A percentile compares a stretch with the other conserved stretches of the same genome.
phyloP scores from a whole-genome alignment of 2,329 filamentous ascomycete genomes.

The Sordariomycetes sp. region DNA sequence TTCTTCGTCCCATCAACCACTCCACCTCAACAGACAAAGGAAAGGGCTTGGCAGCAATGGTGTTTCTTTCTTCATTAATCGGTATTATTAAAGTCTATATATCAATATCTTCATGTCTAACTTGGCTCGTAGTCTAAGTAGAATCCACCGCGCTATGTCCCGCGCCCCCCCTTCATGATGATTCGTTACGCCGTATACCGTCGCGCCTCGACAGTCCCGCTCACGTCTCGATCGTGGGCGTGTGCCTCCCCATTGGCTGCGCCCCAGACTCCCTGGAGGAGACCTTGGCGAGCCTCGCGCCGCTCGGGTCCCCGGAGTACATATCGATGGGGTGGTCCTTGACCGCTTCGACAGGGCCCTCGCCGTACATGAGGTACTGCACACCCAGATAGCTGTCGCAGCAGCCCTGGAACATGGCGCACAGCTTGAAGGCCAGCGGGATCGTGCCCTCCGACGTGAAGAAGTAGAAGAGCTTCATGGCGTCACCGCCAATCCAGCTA shows the following conservation, averaged over 20 bases:
- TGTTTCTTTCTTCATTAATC: no score
- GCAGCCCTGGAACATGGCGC: constrained; percentile 65
- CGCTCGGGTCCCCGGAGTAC: not conserved
- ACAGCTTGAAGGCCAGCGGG: constrained; percentile 69
- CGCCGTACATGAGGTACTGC: constrained; percentile 61
- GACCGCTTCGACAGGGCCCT: constrained; percentile 19
- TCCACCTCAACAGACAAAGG: not conserved
- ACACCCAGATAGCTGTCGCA: constrained; percentile 64
- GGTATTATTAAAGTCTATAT: not conserved
- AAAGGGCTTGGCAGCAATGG: no score
- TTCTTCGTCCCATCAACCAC: not conserved
- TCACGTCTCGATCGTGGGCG: not conserved
- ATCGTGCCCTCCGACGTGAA: constrained; percentile 58
- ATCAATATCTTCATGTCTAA: not conserved
- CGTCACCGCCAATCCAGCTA: constrained; percentile 69
- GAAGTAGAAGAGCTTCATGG: constrained; percentile 84
- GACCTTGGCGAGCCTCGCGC: constrained; percentile 1
- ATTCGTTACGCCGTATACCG: not conserved
- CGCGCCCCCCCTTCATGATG: not conserved
- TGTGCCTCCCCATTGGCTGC: not conserved
- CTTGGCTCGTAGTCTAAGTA: no score
- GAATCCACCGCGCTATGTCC: not conserved
- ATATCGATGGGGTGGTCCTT: constrained; percentile 2
- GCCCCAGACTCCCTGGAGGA: constrained; percentile 2
- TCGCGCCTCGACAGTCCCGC: not conserved